phyloP scores from a whole-genome alignment of 768 basidiomycete species.

The Hypholoma fasciculare region DNA sequence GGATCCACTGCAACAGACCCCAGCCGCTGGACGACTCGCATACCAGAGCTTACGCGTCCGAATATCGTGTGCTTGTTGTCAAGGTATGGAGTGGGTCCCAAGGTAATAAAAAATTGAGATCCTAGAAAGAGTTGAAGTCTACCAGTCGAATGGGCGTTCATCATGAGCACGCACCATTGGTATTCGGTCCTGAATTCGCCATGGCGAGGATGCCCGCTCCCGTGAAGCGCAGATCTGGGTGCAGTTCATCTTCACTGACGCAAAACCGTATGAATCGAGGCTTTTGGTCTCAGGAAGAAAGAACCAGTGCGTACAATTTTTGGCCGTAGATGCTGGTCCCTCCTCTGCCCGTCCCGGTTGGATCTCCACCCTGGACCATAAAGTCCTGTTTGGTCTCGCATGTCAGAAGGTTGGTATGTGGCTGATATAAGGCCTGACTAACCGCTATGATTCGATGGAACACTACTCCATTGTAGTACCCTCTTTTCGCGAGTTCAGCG shows the following conservation, averaged over 20 bases:
- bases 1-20: constrained; percentile 89
- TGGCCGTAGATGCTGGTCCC: constrained; percentile 88
- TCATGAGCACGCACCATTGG: constrained; percentile 60
- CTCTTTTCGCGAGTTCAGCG: constrained; percentile 82
- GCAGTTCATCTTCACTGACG: constrained; percentile 83
- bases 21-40: constrained; percentile 89
- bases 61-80: constrained; percentile 89
- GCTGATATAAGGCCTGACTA: constrained; percentile 19
- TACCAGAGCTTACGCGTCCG: constrained; percentile 87
- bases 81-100: constrained; percentile 80
- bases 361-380: constrained; percentile 96
- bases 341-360: constrained; percentile 93
- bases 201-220: constrained; percentile 96
- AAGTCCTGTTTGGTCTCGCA: constrained; percentile 63
- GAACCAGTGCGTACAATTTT: constrained; percentile 66
- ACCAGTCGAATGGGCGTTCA: constrained; percentile 19
- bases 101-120: constrained; percentile 93
- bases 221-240: constrained; percentile 89
- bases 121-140: constrained; percentile 42
- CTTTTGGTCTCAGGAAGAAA: background rate
- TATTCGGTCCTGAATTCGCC: constrained; percentile 97
- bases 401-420: background rate
- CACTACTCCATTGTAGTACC: constrained; percentile 88
- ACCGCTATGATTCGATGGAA: constrained; percentile 94
- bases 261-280: constrained; percentile 3